phyloP scores from a whole-genome alignment of 768 basidiomycete species.

The Coprinellus micaceus region DNA sequence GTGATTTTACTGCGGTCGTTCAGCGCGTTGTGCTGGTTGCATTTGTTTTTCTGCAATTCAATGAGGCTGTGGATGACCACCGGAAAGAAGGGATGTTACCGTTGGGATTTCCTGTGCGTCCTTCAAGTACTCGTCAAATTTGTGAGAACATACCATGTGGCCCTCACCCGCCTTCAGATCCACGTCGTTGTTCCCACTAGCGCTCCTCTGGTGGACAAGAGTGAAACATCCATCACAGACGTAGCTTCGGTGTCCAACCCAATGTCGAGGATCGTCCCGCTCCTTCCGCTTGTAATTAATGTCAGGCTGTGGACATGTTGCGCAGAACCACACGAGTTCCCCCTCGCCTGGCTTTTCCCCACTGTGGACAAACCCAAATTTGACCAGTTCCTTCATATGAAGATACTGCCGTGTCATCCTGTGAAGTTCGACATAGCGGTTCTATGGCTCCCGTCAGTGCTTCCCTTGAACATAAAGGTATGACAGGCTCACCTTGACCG shows the following conservation, averaged over 20 bases:
- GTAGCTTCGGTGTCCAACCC: not conserved
- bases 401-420: conserved; percentile 13
- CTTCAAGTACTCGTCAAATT: conserved; percentile 3
- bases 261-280: not conserved
- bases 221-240: conserved; percentile 16
- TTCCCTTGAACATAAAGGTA: no score
- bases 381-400: conserved; percentile 14
- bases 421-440: conserved; percentile 14
- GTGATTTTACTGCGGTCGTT: conserved; percentile 2
- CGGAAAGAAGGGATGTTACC: not conserved
- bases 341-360: not conserved
- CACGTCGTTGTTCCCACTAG: conserved; percentile 7
- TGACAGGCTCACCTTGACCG: no score
- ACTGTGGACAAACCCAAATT: conserved; percentile 11
- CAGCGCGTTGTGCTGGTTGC: conserved; percentile 6
- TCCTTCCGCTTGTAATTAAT: conserved; percentile 14
- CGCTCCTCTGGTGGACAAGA: conserved; percentile 8
- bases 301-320: conserved; percentile 15
- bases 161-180: conserved; percentile 8
- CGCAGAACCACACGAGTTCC: conserved; percentile 11
- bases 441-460: not conserved
- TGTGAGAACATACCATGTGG: conserved; percentile 3
- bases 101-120: not conserved
- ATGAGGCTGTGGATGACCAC: not conserved
- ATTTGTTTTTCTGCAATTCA: not conserved